Evolutionary conservation across 805 yeast species (phyloP), one percentile per base, ranked within the genome.

Genomic region (Wickerhamomyces xylosicus): DNA sequence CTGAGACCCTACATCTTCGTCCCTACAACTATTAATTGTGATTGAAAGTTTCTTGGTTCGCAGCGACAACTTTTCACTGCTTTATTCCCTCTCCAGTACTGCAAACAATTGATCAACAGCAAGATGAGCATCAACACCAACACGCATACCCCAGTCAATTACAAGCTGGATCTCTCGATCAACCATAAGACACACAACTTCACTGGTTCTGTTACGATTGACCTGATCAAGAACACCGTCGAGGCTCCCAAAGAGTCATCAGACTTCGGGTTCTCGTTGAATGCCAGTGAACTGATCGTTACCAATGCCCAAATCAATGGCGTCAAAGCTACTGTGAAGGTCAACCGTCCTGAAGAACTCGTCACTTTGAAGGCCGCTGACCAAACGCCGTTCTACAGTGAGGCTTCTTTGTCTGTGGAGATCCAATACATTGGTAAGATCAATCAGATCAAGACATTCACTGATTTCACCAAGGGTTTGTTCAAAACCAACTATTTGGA

Each of bases 401-500:
- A 37, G 41, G 31, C 20, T 9, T 5, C 19, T 3, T 5, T 38
- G 37, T 33, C 32, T 10, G 29, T 62, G 28, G 34, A 37, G 27
- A 41, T 77, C 27, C 50, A 53, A 10, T 79, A 68, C 42, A 49
- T 74, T 41, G 85, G 81, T 2, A 69, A 68, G 40, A 56, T 77
- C 32, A 67, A 67, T 40, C 53, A 64, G 14, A 69, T 74, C 37
- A 62, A 42, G 72, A 31, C 83, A 0, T 73, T 61, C 48, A 59
- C 63, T 28, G 86, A 80, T 46, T 52, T 50, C 35, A 81, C 89
- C 0, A 62, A 57, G 36, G 92, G 92, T 28, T 54, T 83, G 2
- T 83, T 78, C 64, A 77, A 77, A 49, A 77, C 86, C 2, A 77
- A 76, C 50, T 79, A 76, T 52, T 64, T 69, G 40, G 75, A 74